Conservation (phyloP, 495 filamentous ascomycete species). For the Trichoderma erinaceum region DNA sequence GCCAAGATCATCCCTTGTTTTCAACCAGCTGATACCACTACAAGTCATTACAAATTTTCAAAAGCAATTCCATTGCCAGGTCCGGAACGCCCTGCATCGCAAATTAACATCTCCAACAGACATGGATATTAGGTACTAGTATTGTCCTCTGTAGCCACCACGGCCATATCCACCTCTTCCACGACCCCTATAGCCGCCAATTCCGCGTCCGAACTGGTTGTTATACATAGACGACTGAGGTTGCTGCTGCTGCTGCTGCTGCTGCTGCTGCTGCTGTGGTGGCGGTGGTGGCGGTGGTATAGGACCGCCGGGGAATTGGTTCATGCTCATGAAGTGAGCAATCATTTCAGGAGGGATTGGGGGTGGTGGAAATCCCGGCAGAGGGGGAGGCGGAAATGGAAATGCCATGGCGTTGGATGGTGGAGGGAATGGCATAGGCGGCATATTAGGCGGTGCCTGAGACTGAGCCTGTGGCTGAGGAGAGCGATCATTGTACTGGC, state of each 20-base stretch:
- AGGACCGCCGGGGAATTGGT: not conserved
- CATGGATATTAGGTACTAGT: not conserved
- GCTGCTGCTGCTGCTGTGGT: not conserved
- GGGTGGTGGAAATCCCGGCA: not conserved
- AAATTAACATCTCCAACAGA: not conserved
- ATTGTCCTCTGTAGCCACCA: not conserved
- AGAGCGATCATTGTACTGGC: conserved; percentile 13
- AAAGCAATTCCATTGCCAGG: not conserved
- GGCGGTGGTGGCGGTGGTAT: not conserved
- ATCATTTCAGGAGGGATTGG: not conserved
- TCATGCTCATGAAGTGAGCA: not conserved
- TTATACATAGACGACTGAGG: not conserved
- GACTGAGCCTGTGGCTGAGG: not conserved
- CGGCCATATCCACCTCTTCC: conserved; percentile 15
- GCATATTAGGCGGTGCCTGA: not conserved
- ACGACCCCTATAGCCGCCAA: conserved; percentile 2
- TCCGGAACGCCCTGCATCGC: not conserved
- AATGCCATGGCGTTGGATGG: not conserved
- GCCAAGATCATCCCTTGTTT: not conserved
- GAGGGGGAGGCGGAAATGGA: not conserved
- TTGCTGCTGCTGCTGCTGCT: not conserved
- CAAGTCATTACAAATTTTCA: not conserved
- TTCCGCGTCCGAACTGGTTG: conserved; percentile 4
- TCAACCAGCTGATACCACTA: not conserved
- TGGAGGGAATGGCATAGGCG: not conserved